phyloP scores from a whole-genome alignment of 768 basidiomycete genomes.

The Exsudoporus frostii region DNA sequence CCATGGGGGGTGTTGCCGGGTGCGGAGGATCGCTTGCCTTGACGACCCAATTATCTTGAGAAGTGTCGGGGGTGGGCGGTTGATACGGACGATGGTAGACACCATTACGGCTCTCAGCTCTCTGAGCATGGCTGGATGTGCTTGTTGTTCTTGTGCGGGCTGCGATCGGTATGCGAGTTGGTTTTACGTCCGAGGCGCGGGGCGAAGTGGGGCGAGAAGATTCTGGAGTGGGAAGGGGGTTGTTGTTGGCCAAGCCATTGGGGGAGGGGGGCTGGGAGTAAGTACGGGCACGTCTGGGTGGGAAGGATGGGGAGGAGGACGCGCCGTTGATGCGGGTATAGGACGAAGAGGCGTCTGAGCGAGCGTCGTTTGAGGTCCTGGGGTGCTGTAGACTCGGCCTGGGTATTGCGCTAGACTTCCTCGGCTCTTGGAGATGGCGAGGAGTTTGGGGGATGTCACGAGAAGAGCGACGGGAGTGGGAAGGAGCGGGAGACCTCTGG shows the following conservation, averaged over 20 bases:
- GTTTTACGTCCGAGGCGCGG: conserved; percentile 38
- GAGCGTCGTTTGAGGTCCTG: conserved; percentile 27
- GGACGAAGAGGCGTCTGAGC: conserved; percentile 25
- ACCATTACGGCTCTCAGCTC: conserved; percentile 38
- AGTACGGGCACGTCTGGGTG: conserved; percentile 56
- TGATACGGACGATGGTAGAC: conserved; percentile 21
- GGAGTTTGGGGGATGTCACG: conserved; percentile 18
- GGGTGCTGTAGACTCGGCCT: conserved; percentile 42
- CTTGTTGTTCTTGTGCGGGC: conserved; percentile 42
- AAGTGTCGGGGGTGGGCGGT: conserved; percentile 27
- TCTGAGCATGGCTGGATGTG: conserved; percentile 37
- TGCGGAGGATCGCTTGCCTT: conserved; percentile 29
- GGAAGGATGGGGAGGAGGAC: conserved; percentile 30
- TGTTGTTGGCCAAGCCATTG: conserved; percentile 29
- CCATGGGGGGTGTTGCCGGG: conserved; percentile 32
- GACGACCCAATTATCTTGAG: conserved; percentile 30
- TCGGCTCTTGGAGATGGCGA: conserved; percentile 32
- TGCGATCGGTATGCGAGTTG: conserved; percentile 48
- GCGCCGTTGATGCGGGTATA: conserved; percentile 26
- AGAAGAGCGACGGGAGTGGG: conserved; percentile 18
- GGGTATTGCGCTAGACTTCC: conserved; percentile 43
- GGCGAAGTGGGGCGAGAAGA: conserved; percentile 44
- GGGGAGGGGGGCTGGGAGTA: conserved; percentile 51
- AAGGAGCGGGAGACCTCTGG: conserved; percentile 20
- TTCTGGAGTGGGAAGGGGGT: conserved; percentile 34